phyloP scores from a whole-genome alignment of 176 grass and related monocot species.

The Phoenix roebelenii region DNA sequence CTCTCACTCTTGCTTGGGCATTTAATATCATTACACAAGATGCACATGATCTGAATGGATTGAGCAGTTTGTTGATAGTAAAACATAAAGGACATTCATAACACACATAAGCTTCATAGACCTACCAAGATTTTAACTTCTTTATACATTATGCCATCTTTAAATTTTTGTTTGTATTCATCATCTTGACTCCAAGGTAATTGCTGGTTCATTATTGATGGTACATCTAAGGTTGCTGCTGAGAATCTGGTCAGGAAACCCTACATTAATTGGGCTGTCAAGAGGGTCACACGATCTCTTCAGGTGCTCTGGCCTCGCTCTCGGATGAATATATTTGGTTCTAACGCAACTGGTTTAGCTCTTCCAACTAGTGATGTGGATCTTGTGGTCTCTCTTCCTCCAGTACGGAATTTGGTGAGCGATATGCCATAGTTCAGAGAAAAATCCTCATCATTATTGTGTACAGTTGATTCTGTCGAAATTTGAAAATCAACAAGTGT shows the following conservation, averaged over 20 bases:
- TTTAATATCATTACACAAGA: no score
- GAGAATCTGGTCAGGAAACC: constrained; percentile 71
- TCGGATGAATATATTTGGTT: constrained; percentile 86
- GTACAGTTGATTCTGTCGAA: constrained; percentile 5
- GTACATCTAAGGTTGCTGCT: constrained; percentile 65
- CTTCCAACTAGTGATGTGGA: constrained; percentile 96
- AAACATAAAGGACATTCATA: no score
- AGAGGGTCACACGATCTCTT: constrained; percentile 78
- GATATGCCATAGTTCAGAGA: constrained; percentile 10
- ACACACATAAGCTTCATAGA: no score
- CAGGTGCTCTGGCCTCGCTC: constrained; percentile 96
- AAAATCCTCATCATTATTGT: not conserved
- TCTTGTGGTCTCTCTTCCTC: constrained; percentile 91
- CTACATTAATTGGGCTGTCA: constrained; percentile 91
- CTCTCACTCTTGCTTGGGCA: no score
- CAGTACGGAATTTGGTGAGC: constrained; percentile 89
- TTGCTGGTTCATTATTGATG: constrained; percentile 22
- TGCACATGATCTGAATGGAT: no score
- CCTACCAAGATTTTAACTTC: no score
- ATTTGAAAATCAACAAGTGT: constrained; percentile 10
- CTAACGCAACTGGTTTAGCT: constrained; percentile 90
- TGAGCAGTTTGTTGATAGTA: no score
- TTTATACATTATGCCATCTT: not conserved
- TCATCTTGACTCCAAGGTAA: constrained; percentile 1
- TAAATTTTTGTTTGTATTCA: not conserved